Base-by-base conservation (phyloP, 2,329 filamentous ascomycete genomes). In the Diaporthe ilicicola region DNA sequence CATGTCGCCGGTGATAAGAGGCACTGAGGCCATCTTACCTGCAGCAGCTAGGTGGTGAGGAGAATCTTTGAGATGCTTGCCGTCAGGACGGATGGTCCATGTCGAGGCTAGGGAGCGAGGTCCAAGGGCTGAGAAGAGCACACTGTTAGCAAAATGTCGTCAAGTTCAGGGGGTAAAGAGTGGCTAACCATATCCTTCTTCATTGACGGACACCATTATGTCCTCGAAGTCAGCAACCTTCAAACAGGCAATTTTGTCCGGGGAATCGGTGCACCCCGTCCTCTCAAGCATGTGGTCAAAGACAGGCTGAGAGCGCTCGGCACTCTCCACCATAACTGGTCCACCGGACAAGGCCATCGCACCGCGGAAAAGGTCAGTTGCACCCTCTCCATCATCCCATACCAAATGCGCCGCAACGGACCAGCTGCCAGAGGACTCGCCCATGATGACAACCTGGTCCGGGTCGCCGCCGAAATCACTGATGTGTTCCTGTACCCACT, bases 401-500 rank as follows among this genome's bases (percentile, higher is more conserved):
- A 46, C 17, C 1, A 86, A 77, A 51, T 87, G 85, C 5, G 78
- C 76, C 2, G 82, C 81, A 1, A 87, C 82, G 4, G 81, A 84
- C 70, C 82, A 82, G 24, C 77, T 85, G 2, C 86, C 86, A 2
- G 86, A 85, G 12, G 82, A 85, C 75, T 88, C 84, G 34, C 84
- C 87, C 77, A 82, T 87, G 29, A 87, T 79, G 0, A 83, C 85
- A 17, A 87, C 83, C 59, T 84, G 82, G 1, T 75, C 70, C 12
- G 82, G 79, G 42, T 84, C 81, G 5, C 84, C 84, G 24, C 84
- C 84, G 65, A 86, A 86, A 3, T 78, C 76, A 10, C 73, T 76
- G 46, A 86, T 84, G 68, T 83, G 86, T 70, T 82, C 83, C 55
- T 83, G 82, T 56, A 87, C 76, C 85, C 85, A 87, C 17, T 78